Conservation (phyloP, 495 filamentous ascomycete genomes). For the Aspergillus ellipticus region DNA sequence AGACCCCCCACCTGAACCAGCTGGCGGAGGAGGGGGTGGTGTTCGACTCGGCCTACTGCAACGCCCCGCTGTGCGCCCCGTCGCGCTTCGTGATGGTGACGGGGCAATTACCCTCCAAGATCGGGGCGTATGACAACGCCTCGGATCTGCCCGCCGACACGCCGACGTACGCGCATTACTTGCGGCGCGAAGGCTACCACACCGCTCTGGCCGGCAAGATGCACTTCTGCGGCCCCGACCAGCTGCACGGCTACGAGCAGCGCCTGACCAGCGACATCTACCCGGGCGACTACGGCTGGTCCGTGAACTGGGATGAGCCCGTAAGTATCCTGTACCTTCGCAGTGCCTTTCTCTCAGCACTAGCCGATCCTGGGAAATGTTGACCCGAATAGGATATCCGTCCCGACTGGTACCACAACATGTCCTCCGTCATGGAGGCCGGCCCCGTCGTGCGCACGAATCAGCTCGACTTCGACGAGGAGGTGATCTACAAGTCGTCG, state of each 20-base stretch:
- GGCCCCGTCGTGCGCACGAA: slow-evolving; percentile 80
- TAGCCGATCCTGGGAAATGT: slow-evolving; percentile 7
- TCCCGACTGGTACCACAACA: slow-evolving; percentile 90
- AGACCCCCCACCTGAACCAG: slow-evolving; percentile 81
- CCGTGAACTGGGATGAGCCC: slow-evolving; percentile 84
- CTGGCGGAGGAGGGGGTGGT: slow-evolving; percentile 72
- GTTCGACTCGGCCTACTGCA: slow-evolving; percentile 88
- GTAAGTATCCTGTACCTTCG: slow-evolving; percentile 22
- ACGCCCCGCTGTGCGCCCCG: slow-evolving; percentile 81
- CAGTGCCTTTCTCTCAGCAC: no score
- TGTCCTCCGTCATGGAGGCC: slow-evolving; percentile 81
- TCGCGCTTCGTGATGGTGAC: slow-evolving; percentile 88
- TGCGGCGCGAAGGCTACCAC: slow-evolving; percentile 80
- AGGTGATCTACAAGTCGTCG: slow-evolving; percentile 79
- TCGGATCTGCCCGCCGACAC: slow-evolving; percentile 67
- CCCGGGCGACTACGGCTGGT: slow-evolving; percentile 86
- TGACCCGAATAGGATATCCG: slow-evolving; percentile 55
- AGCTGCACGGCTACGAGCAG: slow-evolving; percentile 86
- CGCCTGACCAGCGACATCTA: slow-evolving; percentile 90
- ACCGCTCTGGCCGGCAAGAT: slow-evolving; percentile 90
- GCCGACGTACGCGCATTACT: slow-evolving; percentile 85
- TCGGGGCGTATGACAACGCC: slow-evolving; percentile 85
- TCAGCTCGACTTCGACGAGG: slow-evolving; percentile 92
- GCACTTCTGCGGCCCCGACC: slow-evolving; percentile 87
- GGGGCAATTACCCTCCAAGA: slow-evolving; percentile 80